Conservation (phyloP, 805 yeast species). For the Starmerella tilneyi region DNA sequence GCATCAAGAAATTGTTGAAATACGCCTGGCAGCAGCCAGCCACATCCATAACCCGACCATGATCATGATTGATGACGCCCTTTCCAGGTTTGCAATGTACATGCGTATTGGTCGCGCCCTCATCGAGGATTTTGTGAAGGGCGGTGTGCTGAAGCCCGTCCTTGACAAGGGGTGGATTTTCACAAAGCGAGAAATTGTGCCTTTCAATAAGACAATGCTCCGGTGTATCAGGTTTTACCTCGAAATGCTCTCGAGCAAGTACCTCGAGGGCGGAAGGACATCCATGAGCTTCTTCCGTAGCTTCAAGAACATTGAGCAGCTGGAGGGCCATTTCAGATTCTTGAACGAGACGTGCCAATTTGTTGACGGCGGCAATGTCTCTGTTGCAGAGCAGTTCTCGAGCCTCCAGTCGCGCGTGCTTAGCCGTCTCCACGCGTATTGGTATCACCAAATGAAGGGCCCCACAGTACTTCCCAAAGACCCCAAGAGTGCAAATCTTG, state of each 20-base stretch:
- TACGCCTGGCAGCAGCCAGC: slow-evolving; percentile 66
- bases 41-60: slow-evolving; percentile 75
- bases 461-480: slow-evolving; percentile 34
- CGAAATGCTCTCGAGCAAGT: slow-evolving; percentile 60
- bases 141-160: slow-evolving; percentile 35
- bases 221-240: slow-evolving; percentile 66
- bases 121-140: slow-evolving; percentile 51
- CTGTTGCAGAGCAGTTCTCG: slow-evolving; percentile 69
- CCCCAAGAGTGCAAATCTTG: slow-evolving; percentile 32
- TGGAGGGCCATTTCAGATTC: slow-evolving; percentile 72
- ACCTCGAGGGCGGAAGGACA: slow-evolving; percentile 62
- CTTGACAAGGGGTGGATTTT: slow-evolving; percentile 64
- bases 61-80: slow-evolving; percentile 92
- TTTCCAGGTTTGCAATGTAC: slow-evolving; percentile 72
- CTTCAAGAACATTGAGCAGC: slow-evolving; percentile 82
- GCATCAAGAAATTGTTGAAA: slow-evolving; percentile 64
- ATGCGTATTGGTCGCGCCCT: slow-evolving; percentile 65
- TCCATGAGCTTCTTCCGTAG: slow-evolving; percentile 51
- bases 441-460: slow-evolving; percentile 59
- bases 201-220: slow-evolving; percentile 55
- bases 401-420: slow-evolving; percentile 56
- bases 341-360: slow-evolving; percentile 66
- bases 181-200: slow-evolving; percentile 50
- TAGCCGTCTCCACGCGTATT: slow-evolving; percentile 56
- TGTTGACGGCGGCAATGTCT: slow-evolving; percentile 70